Conservation (phyloP, 1,284 basidiomycete genomes). For the Puccinia novopanici region DNA sequence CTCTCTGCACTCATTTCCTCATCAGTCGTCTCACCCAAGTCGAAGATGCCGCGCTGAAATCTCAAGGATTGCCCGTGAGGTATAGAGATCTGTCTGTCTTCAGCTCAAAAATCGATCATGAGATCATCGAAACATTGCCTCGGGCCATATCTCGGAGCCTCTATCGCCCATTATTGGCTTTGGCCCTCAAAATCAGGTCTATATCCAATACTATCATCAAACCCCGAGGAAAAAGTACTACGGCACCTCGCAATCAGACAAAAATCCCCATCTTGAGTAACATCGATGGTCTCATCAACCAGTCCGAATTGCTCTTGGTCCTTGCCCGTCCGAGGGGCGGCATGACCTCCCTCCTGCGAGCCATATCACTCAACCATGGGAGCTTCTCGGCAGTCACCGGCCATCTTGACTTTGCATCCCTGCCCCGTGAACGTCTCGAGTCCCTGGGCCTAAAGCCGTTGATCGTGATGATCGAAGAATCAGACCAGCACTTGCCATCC, state of each 20-base stretch:
- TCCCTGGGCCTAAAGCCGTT: constrained; percentile 43
- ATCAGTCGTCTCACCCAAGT: not conserved
- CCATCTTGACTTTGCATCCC: constrained; percentile 54
- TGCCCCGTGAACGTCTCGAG: constrained; percentile 48
- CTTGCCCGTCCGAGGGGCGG: constrained; percentile 50
- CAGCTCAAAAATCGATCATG: constrained; percentile 28
- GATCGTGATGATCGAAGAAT: constrained; percentile 38
- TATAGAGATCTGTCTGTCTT: constrained; percentile 41
- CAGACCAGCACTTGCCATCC: constrained; percentile 41
- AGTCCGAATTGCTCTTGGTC: constrained; percentile 52
- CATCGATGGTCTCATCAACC: constrained; percentile 43
- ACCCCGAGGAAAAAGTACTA: not conserved
- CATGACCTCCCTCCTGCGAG: constrained; percentile 42
- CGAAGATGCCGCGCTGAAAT: constrained; percentile 36
- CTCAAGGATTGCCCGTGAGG: constrained; percentile 36
- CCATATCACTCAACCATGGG: constrained; percentile 51
- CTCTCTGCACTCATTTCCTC: constrained; percentile 27
- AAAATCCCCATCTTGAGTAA: constrained; percentile 31
- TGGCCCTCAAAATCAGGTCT: not conserved
- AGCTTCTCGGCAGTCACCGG: constrained; percentile 52
- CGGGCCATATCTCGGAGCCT: constrained; percentile 3
- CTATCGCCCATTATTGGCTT: not conserved
- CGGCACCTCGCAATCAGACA: not conserved
- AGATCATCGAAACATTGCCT: constrained; percentile 28
- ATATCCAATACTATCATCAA: not conserved